A percentile compares a stretch with the other conserved stretches of the same genome.
phyloP scores from a whole-genome alignment of 352 stramenopile genomes.

The Phytophthora ramorum region DNA sequence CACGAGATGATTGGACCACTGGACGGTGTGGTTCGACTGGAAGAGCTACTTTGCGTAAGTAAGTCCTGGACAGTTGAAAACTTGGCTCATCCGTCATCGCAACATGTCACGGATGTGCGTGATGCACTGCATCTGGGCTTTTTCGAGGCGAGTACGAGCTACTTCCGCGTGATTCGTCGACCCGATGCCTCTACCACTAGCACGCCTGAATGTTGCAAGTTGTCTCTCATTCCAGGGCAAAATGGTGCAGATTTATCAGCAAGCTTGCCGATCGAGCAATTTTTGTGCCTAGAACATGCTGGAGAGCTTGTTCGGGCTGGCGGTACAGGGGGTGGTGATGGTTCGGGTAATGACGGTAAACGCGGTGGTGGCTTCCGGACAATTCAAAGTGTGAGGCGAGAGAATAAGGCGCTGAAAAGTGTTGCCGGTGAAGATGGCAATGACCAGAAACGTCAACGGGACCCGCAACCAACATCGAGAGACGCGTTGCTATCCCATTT shows the following conservation, averaged over 20 bases:
- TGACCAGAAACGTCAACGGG: constrained; percentile 28
- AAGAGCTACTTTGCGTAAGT: constrained; percentile 71
- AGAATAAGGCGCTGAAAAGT: constrained; percentile 83
- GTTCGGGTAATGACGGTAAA: constrained; percentile 35
- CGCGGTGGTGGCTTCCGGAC: constrained; percentile 71
- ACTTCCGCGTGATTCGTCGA: constrained; percentile 69
- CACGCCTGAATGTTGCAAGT: constrained; percentile 15
- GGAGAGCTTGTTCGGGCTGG: constrained; percentile 46
- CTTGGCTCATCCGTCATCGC: constrained; percentile 33
- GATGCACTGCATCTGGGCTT: constrained; percentile 58
- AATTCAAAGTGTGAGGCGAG: constrained; percentile 86
- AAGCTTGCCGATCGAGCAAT: constrained; percentile 65
- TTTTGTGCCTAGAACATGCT: constrained; percentile 81
- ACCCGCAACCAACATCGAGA: constrained; percentile 65
- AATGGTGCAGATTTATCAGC: constrained; percentile 18
- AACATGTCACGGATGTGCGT: constrained; percentile 14
- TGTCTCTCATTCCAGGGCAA: constrained; percentile 29
- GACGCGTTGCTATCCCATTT: constrained; percentile 58
- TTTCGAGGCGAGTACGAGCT: constrained; percentile 79
- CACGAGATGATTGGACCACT: constrained; percentile 22
- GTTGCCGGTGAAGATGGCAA: constrained; percentile 25
- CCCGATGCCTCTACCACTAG: neutral
- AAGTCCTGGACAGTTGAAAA: constrained; percentile 64
- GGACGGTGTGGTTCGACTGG: constrained; percentile 50
- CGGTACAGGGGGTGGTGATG: constrained; percentile 31